Conservation (phyloP, 495 filamentous ascomycete genomes). For the Penicillium longicatenatum region DNA sequence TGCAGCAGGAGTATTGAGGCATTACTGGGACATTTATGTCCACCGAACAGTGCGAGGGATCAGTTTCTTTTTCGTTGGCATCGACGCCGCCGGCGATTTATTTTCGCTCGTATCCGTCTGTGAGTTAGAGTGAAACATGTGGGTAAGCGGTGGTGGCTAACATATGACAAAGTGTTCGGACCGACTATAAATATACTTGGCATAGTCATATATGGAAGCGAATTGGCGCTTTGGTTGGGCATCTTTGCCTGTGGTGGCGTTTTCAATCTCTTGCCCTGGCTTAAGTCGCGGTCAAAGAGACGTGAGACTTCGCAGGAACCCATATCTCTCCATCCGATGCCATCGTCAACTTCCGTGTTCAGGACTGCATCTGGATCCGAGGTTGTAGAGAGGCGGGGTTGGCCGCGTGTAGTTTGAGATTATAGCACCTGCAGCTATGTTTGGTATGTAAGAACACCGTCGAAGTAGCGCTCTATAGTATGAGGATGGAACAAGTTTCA, state of each 20-base stretch:
- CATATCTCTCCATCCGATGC: constrained; percentile 49
- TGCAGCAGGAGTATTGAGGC: constrained; percentile 52
- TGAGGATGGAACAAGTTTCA: not conserved
- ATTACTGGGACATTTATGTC: constrained; percentile 62
- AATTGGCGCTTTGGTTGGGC: constrained; percentile 62
- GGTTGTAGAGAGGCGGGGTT: constrained; percentile 24
- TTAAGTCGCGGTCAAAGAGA: constrained; percentile 26
- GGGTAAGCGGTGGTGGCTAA: constrained; percentile 7
- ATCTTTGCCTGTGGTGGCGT: constrained; percentile 61
- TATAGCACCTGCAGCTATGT: not conserved
- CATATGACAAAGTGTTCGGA: constrained; percentile 50
- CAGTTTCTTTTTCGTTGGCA: constrained; percentile 64
- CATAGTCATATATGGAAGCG: constrained; percentile 62
- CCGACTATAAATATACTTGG: constrained; percentile 55
- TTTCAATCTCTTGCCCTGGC: constrained; percentile 60
- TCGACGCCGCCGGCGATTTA: constrained; percentile 65
- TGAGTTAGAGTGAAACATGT: constrained; percentile 13
- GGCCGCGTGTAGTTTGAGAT: constrained; percentile 5
- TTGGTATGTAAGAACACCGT: not conserved
- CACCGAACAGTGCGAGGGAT: constrained; percentile 64
- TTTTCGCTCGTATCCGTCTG: constrained; percentile 61
- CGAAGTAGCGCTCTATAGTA: not conserved
- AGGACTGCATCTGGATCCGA: constrained; percentile 46
- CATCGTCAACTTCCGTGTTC: constrained; percentile 60
- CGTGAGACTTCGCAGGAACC: constrained; percentile 15